These are phyloP conservation scores for Talaromyces marneffei DNA, from an alignment of 2,329 filamentous ascomycete species.

Conservation along the genomic window DNA sequence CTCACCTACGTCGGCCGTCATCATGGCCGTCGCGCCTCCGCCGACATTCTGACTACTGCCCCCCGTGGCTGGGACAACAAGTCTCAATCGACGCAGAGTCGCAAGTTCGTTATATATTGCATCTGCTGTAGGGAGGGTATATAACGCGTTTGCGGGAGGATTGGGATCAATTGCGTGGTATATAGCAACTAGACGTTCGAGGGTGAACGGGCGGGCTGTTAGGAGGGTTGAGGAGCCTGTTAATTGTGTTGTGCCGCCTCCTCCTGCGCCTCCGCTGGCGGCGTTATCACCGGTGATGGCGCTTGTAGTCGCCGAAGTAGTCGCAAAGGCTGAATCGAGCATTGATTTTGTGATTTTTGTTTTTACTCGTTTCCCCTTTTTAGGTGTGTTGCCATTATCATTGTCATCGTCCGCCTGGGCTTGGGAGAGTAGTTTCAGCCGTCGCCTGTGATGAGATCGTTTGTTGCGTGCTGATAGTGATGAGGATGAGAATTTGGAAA, in stretches of 20 bases:
- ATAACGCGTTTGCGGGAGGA: constrained; percentile 35
- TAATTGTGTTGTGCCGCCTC: constrained; percentile 17
- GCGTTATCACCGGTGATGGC: constrained; percentile 16
- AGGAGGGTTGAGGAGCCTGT: constrained; percentile 36
- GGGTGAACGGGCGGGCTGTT: constrained; percentile 38
- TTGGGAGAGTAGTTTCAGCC: constrained; percentile 37
- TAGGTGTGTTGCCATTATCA: constrained; percentile 26
- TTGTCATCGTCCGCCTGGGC: constrained; percentile 32
- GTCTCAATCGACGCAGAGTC: constrained; percentile 41
- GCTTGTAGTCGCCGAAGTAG: constrained; percentile 33
- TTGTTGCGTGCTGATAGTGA: constrained; percentile 40
- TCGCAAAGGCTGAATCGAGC: constrained; percentile 35
- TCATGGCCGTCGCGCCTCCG: constrained; percentile 25
- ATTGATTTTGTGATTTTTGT: constrained; percentile 39
- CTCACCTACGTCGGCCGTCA: constrained; percentile 36
- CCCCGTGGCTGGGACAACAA: constrained; percentile 39
- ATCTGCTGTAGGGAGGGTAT: constrained; percentile 36
- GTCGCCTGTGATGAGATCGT: constrained; percentile 38
- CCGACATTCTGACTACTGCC: constrained; percentile 19
- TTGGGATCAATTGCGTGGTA: constrained; percentile 44
- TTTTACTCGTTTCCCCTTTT: constrained; percentile 32
- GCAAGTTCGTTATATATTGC: constrained; percentile 42
- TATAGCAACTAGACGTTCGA: constrained; percentile 44
- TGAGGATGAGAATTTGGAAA: constrained; percentile 44
- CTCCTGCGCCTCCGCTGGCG: constrained; percentile 19